Base-by-base conservation (phyloP, 208 protist species). In the Acanthamoeba healyi region DNA sequence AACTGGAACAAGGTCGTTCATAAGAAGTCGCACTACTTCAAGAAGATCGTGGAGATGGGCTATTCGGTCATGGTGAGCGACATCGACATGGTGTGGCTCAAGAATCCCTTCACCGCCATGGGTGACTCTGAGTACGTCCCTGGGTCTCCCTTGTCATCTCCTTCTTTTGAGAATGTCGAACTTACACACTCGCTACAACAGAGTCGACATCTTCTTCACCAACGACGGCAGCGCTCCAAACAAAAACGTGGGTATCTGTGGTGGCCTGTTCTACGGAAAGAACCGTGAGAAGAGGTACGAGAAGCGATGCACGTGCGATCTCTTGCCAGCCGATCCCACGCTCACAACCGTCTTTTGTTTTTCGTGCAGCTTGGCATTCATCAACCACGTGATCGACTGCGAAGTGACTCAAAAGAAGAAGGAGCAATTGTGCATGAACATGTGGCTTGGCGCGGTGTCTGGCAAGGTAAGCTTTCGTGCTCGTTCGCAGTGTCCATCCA, bases 11-110 rank as follows among this genome's bases (percentile, higher is more conserved):
- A 79, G 70, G 40, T 79, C 38, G 70, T 79, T 17, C 70, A 79
- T 38, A 79, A 79, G 36, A 79, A 79, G 70, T 40, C 70, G 40
- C 40, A 79, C 36, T 79, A 79, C 70, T 79, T 79, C 70, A 40
- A 34, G 9, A 79, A 44, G 70, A 46, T 79, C 38, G 22, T 44
- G 34, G 70, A 79, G 19, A n/a, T 79, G 32, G 70, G 70, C 40
- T 79, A 79, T 38, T 49, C 32, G 17, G 70, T 79, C 19, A 79
- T 79, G 70, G 70, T 79, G 40, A 79, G 70, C 70, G 70, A 79
- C 40, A 79, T 79, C 38, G 70, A 79, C 40, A 79, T 79, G 70
- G 70, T 79, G 34, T 79, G 70, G 70, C 36, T 79, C 34, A 40
- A 79, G 36, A 46, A 79, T 46, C 70, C 70, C 10, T 79, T 79